Evolutionary conservation across 306 rosid species (phyloP).

Genomic region (Rosa persica): DNA sequence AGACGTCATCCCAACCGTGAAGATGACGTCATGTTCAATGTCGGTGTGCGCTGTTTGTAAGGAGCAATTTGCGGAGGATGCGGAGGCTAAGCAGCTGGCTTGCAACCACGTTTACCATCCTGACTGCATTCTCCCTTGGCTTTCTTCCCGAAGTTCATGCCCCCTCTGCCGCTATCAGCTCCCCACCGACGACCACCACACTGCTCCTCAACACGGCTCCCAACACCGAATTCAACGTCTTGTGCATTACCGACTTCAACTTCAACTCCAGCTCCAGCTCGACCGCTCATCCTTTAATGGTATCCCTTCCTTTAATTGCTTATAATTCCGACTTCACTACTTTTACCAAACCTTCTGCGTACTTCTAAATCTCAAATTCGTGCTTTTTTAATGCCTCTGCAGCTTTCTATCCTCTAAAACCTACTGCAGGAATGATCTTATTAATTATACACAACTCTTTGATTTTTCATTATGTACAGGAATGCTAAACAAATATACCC

Average conservation of each 20-base stretch:
- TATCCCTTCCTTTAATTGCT: no score
- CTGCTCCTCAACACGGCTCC: background rate
- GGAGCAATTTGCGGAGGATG: slow-evolving; percentile 42
- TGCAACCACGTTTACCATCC: slow-evolving; percentile 76
- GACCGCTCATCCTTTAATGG: background rate
- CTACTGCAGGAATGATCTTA: no score
- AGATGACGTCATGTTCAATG: slow-evolving; percentile 40
- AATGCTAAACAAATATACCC: no score
- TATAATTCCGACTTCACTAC: no score
- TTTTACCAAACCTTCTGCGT: no score
- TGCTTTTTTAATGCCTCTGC: no score
- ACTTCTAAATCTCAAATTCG: no score
- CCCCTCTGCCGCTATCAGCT: slow-evolving; percentile 74
- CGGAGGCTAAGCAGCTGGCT: slow-evolving; percentile 64
- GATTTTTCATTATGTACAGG: no score
- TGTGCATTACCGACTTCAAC: background rate
- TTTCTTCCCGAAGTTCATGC: slow-evolving; percentile 58
- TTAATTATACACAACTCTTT: no score
- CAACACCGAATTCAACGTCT: background rate
- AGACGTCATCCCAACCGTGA: slow-evolving; percentile 32
- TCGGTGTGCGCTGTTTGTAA: slow-evolving; percentile 66
- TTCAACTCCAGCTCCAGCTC: background rate
- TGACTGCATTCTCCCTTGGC: slow-evolving; percentile 87
- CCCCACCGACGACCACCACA: slow-evolving; percentile 14
- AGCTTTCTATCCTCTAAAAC: no score